Base-by-base conservation (phyloP, 495 filamentous ascomycete genomes). In the Jackrogersella multiformis region DNA sequence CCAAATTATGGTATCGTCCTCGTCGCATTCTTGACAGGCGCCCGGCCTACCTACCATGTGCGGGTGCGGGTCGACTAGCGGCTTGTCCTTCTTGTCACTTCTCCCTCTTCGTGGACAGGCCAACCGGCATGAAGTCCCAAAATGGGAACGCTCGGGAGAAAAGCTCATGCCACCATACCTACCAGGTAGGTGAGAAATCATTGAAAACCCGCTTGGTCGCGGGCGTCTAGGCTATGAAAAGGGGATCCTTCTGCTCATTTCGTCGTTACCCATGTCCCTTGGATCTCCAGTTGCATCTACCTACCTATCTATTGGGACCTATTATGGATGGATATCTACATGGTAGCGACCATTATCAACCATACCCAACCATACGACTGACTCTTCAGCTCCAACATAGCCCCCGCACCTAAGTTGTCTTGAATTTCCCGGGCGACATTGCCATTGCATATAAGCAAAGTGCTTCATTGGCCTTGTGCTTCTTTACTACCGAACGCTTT, bases 1-100 rank as follows among this genome's bases (percentile, higher is more conserved):
- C 61, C 66, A 64, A 55, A 57, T 59, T 61, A 35, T 32, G 61
- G 51, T 67, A 56, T 70, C 36, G 36, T 56, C 44, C 45, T 38
- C 62, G 64, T 62, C 38, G 26, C 56, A 66, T 54, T 57, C 44
- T 66, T 66, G 48, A 66, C 62, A 59, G 52, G 36, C 54, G 62
- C 62, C 54, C 26, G 51, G 58, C 55, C 62, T 59, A 56, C n/a
- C n/a, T n/a, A n/a, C n/a, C n/a, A n/a, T n/a, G n/a, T n/a, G n/a
- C n/a, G n/a, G n/a, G n/a, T n/a, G n/a, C n/a, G n/a, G n/a, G n/a
- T n/a, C n/a, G 58, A 70, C 56, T 63, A 69, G 66, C 59, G 59
- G 53, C 49, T 44, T 38, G 24, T 23, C 23, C 20, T 28, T 35
- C 13, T 24, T 56, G 5, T 41, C 30, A 30, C 32, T 51, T 56